These are phyloP conservation scores for Trichomonascaceae sp. DNA, from an alignment of 1,139 yeast genomes.

Conservation along the genomic window DNA sequence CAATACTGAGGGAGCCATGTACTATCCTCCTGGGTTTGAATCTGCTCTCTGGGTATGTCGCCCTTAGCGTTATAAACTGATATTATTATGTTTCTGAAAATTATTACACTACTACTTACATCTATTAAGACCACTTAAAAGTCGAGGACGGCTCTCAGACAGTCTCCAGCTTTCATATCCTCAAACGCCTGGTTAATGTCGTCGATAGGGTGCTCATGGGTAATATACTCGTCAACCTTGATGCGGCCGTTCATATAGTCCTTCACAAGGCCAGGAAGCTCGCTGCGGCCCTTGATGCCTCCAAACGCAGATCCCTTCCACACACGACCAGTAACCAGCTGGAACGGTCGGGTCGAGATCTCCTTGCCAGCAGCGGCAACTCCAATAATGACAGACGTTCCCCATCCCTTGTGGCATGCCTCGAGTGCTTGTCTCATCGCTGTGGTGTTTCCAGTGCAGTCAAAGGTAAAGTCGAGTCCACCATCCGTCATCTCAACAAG, in stretches of 20 bases:
- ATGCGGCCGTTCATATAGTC: constrained; percentile 72
- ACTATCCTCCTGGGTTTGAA: background rate
- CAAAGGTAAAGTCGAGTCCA: constrained; percentile 90
- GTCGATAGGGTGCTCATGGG: constrained; percentile 70
- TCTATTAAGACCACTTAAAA: constrained; percentile 5
- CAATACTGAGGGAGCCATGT: background rate
- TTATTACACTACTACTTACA: constrained; percentile 1
- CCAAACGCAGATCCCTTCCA: constrained; percentile 99
- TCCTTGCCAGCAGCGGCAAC: constrained; percentile 98
- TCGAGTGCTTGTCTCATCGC: constrained; percentile 96
- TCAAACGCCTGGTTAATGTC: constrained; percentile 83
- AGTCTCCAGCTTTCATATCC: constrained; percentile 87
- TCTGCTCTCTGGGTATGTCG: background rate
- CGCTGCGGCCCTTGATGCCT: constrained; percentile 95
- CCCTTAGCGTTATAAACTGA: too few species aligned
- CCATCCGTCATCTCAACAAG: constrained; percentile 89
- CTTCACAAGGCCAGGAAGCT: constrained; percentile 81
- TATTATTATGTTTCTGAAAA: too few species aligned
- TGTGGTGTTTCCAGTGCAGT: constrained; percentile 90
- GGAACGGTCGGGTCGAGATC: constrained; percentile 95
- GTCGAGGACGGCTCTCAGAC: constrained; percentile 77
- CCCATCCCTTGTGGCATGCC: constrained; percentile 99
- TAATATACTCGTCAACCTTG: constrained; percentile 90
- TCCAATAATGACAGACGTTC: constrained; percentile 85
- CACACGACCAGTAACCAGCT: constrained; percentile 94